Base-by-base conservation (phyloP, 176 grass and related monocot genomes). In the Rhynchospora tenuis region DNA sequence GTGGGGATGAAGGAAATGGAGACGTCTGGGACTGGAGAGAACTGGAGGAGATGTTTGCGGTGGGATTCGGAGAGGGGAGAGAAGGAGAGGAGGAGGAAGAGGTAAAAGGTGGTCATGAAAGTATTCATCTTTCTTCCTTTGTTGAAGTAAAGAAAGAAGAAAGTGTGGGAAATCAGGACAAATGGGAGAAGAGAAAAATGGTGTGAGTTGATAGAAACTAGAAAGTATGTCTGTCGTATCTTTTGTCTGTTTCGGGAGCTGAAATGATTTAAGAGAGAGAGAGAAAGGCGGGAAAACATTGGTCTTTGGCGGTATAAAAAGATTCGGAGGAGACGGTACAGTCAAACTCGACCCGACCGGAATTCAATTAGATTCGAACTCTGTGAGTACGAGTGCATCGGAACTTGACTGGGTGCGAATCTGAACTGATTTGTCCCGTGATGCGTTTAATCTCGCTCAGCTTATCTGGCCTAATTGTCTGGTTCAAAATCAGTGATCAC, bases 1-100 rank as follows among this genome's bases (percentile, higher is more conserved):
- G 52, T 73, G 9, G 88, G 88, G 20, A 81, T 19, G 46, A 83
- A 86, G 27, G 79, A 46, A 57, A 89, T 81, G 58, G 87, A 86
- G 46, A 7, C 57, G 28, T 85, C 67, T 3, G 84, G 69, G 12
- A 80, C 58, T 64, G 66, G 78, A 33, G 87, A 50, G 61, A 89
- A 85, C 62, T 66, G 64, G 45, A 81, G 59, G 58, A 83, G 44
- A 31, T 55, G 68, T 42, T 86, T 86, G 45, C 60, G 38, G 5
- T 64, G 79, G 58, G 59, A 64, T 59, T 47, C 38, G 24, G 59
- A 62, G 43, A 7, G 45, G 29, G 62, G 42, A 65, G 43, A 17
- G 79, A 14, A 64, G 15, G 56, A 62, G 60, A 82, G 61, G 59
- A 82, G 65, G 33, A 70, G 33, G 33, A 23, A 50, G 79, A 48